These are phyloP conservation scores for Sisymbrium altissimum DNA, from an alignment of 345 rosid species.

Conservation along the genomic window DNA sequence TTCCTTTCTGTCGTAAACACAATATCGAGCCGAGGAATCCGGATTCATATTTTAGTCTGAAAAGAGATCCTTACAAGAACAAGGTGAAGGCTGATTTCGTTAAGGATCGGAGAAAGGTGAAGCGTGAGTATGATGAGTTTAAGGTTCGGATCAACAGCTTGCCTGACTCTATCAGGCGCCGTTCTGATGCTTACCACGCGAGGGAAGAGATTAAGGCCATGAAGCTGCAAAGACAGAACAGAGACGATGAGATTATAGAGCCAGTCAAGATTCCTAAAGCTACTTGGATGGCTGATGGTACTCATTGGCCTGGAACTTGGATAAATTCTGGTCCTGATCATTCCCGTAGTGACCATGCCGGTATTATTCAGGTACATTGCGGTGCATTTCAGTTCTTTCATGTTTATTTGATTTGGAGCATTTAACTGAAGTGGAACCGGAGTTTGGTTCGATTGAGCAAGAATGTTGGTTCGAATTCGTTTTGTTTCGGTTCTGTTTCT, in stretches of 20 bases:
- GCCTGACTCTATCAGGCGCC: constrained; percentile 90
- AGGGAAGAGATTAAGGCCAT: constrained; percentile 96
- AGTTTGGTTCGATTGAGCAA: background rate
- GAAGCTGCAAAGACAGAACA: constrained; percentile 82
- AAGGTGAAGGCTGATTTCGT: constrained; percentile 84
- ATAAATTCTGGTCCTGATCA: constrained; percentile 63
- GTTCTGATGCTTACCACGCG: constrained; percentile 96
- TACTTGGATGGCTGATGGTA: constrained; percentile 99
- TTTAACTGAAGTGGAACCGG: background rate
- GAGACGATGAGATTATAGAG: constrained; percentile 67
- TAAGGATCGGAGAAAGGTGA: constrained; percentile 88
- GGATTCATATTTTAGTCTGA: constrained; percentile 85
- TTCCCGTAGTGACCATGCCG: constrained; percentile 88
- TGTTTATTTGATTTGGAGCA: background rate
- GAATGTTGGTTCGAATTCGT: background rate
- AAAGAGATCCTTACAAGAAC: constrained; percentile 97
- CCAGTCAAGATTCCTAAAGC: constrained; percentile 89
- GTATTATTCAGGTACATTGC: constrained; percentile 79
- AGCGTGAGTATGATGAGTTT: constrained; percentile 98
- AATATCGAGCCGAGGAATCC: constrained; percentile 92
- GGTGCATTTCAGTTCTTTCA: background rate
- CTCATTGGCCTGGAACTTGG: constrained; percentile 99
- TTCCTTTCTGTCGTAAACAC: constrained; percentile 96
- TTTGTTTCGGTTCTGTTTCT: background rate
- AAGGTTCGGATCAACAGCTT: constrained; percentile 88